A percentile compares a stretch with the other conserved stretches of the same genome.
Evolutionary conservation across 768 basidiomycete species (phyloP).

Genomic region (Termitomyces sp.): DNA sequence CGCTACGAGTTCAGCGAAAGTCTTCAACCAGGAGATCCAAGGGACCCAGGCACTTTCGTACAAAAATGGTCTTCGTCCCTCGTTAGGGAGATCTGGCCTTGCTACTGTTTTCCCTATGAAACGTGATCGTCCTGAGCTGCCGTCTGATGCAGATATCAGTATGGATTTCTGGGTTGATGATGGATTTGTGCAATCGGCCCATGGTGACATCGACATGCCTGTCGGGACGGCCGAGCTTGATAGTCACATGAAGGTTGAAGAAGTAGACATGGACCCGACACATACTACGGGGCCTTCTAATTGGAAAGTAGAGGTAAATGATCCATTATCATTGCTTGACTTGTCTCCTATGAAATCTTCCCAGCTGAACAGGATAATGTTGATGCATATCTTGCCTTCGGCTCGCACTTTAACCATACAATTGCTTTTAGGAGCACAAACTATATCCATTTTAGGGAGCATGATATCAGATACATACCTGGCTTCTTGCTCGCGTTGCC

Average conservation of each 20-base stretch:
- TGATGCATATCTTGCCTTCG: constrained; percentile 45
- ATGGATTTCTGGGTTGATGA: constrained; percentile 2
- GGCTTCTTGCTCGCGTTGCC: constrained; percentile 34
- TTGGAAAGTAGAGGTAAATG: constrained; percentile 52
- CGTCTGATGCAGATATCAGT: neutral
- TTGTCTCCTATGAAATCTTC: neutral
- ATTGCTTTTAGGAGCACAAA: constrained; percentile 35
- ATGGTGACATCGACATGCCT: constrained; percentile 29
- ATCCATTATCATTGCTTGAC: neutral
- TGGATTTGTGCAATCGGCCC: neutral
- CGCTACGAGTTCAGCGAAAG: constrained; percentile 24
- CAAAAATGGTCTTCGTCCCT: neutral
- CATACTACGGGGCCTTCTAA: constrained; percentile 34
- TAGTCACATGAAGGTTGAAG: neutral
- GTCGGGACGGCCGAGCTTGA: neutral
- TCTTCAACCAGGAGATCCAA: constrained; percentile 14
- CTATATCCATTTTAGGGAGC: constrained; percentile 16
- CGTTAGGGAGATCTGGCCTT: neutral
- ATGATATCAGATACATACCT: constrained; percentile 30
- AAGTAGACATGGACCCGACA: constrained; percentile 18
- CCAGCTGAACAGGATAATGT: constrained; percentile 56
- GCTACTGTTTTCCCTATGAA: neutral
- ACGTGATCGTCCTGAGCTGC: neutral
- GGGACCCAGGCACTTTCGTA: constrained; percentile 3
- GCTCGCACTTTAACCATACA: constrained; percentile 45